Conservation (phyloP, 768 basidiomycete species). For the Pisolithus microcarpus region DNA sequence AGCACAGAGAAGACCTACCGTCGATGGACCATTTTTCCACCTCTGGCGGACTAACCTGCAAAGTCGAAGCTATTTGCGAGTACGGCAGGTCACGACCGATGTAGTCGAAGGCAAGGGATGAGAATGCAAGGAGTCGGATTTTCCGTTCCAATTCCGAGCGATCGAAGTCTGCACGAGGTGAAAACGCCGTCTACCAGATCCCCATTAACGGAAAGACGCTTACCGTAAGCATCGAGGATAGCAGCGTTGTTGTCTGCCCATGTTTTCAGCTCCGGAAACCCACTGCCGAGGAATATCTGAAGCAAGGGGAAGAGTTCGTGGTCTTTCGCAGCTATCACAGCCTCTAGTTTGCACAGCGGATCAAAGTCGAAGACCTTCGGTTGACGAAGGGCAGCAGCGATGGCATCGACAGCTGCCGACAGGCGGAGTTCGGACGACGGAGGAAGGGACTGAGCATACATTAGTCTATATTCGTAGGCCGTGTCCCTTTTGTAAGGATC, state of each 20-base stretch:
- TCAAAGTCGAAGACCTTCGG: constrained; percentile 77
- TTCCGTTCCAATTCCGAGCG: constrained; percentile 61
- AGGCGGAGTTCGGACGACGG: constrained; percentile 44
- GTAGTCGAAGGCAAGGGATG: constrained; percentile 70
- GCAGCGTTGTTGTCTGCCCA: constrained; percentile 51
- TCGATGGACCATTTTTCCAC: constrained; percentile 89
- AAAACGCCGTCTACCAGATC: neutral
- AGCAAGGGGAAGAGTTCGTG: constrained; percentile 72
- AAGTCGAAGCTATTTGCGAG: constrained; percentile 53
- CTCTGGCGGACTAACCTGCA: constrained; percentile 56
- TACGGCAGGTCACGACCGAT: constrained; percentile 72
- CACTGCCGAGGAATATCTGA: constrained; percentile 63
- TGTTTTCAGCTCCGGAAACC: constrained; percentile 50
- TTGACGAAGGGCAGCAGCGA: constrained; percentile 58
- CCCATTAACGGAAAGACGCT: constrained; percentile 12
- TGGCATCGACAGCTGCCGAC: constrained; percentile 50
- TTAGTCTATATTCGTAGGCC: constrained; percentile 59
- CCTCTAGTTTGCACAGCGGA: constrained; percentile 67
- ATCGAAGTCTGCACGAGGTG: constrained; percentile 43
- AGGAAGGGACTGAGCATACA: constrained; percentile 56
- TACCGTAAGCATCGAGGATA: constrained; percentile 52
- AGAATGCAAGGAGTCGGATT: constrained; percentile 69
- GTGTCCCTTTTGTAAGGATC: constrained; percentile 34
- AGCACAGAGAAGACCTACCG: constrained; percentile 37
- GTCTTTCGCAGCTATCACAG: constrained; percentile 55